Evolutionary conservation across 2,329 filamentous ascomycete species (phyloP), one percentile per base, ranked within the genome.

Genomic region (Myrmaecium sp.): DNA sequence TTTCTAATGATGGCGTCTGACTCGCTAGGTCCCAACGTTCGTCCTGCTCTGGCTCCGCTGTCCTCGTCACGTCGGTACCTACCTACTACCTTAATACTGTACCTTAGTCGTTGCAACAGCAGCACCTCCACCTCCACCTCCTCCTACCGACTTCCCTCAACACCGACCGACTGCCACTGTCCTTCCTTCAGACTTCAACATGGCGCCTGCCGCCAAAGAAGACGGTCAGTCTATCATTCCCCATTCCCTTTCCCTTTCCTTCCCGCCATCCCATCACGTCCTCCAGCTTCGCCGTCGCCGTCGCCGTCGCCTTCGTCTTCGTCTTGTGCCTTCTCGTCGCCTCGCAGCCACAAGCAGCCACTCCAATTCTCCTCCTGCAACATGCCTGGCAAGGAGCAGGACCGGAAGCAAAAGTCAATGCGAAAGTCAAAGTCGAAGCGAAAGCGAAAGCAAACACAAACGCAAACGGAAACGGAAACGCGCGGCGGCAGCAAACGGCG

Each of bases 191-290:
- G n/a, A n/a, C n/a, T n/a, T n/a, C 18, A 20, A 20, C 36, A 54
- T 52, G 49, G 44, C 44, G 27, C 44, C 41, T 35, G 29, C 37
- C 36, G 34, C 39, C 11, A 43, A 39, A 28, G 51, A 55, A 21
- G 49, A 55, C 30, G 39, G 48, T 52, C 37, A 44, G 47, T 44
- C 13, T 27, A 18, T 27, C 23, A 34, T 27, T 21, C 15, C 11
- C 23, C 25, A 25, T 20, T 25, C 12, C 14, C 25, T 31, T 25
- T 16, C 19, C 26, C 15, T 14, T 21, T 15, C 21, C 27, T 23
- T 25, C 25, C 21, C 22, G 21, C 18, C 25, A 13, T 25, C 17
- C n/a, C 29, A 29, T 23, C 22, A 25, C 21, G 19, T 23, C 29
- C 17, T 15, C 17, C 26, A 28, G 14, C 14, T 10, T 20, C 25